Evolutionary conservation across 1,284 basidiomycete genomes (phyloP).

Genomic region (Pyrrhoderma lamaoense): DNA sequence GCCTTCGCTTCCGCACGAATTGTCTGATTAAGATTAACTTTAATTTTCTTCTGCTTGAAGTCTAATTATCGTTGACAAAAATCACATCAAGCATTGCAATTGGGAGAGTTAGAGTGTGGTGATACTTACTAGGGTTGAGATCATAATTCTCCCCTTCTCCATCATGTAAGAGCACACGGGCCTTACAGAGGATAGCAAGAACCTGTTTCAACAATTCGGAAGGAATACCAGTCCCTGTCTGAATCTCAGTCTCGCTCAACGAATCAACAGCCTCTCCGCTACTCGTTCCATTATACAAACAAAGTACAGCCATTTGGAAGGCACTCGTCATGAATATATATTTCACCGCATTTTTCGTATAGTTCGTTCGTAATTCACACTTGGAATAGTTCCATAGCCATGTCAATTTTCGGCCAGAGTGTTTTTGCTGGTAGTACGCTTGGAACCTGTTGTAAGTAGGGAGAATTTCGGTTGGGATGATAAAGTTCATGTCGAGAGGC

Average conservation of each 20-base stretch:
- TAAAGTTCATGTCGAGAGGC: conserved; percentile 78
- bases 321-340: conserved; percentile 94
- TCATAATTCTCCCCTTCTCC: conserved; percentile 84
- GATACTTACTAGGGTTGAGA: conserved; percentile 77
- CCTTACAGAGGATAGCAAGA: conserved; percentile 78
- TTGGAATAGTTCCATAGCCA: conserved; percentile 99
- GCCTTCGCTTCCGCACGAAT: conserved; percentile 94
- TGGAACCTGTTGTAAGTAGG: conserved; percentile 89
- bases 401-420: conserved; percentile 90
- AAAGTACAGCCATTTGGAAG: conserved; percentile 91
- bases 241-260: conserved; percentile 74
- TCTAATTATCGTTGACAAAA: conserved; percentile 34
- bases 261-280: conserved; percentile 49
- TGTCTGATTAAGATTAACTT: conserved; percentile 89
- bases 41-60: conserved; percentile 97
- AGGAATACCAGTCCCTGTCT: conserved; percentile 76
- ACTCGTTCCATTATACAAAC: conserved; percentile 78
- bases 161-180: conserved; percentile 79
- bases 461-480: conserved; percentile 83
- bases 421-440: conserved; percentile 90
- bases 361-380: conserved; percentile 92
- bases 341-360: conserved; percentile 72
- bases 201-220: conserved; percentile 84
- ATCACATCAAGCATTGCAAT: background rate
- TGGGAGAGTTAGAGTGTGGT: background rate